Percentiles rank a stretch among this genome's conserved stretches.
phyloP scores from a whole-genome alignment of 306 rosid genomes.

The Fagus crenata region DNA sequence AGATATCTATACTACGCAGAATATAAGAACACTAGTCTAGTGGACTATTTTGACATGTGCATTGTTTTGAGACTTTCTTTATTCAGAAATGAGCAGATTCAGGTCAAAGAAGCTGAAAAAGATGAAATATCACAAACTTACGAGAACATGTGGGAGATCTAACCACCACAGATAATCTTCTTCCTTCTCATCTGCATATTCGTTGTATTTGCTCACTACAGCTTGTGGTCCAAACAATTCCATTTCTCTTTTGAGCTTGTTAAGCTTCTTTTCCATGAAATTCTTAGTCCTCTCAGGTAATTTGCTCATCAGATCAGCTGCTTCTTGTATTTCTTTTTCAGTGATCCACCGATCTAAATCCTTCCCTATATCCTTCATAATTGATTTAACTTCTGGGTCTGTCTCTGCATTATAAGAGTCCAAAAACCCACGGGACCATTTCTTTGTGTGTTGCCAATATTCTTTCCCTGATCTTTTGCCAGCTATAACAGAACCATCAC shows the following conservation, averaged over 20 bases:
- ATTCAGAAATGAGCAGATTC: conserved; percentile 19
- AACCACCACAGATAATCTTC: conserved; percentile 98
- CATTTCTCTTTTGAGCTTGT: conserved; percentile 90
- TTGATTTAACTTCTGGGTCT: conserved; percentile 76
- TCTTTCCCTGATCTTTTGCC: conserved; percentile 93
- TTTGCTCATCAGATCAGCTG: conserved; percentile 66
- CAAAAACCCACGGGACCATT: conserved; percentile 88
- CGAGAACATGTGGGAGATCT: conserved; percentile 80
- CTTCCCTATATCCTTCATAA: conserved; percentile 81
- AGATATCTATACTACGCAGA: conserved; percentile 3
- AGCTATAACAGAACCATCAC: conserved; percentile 79
- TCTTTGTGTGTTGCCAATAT: conserved; percentile 96
- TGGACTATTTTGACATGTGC: conserved; percentile 17
- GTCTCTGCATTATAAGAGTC: conserved; percentile 82
- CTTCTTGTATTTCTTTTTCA: conserved; percentile 84
- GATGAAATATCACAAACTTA: conserved; percentile 34
- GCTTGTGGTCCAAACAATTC: conserved; percentile 97
- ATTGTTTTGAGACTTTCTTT: conserved; percentile 5
- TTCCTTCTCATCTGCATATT: conserved; percentile 68
- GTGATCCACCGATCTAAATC: conserved; percentile 93
- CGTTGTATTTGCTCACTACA: conserved; percentile 87
- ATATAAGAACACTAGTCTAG: conserved; percentile 15
- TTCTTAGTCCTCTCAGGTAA: conserved; percentile 59
- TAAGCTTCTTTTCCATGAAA: conserved; percentile 74
- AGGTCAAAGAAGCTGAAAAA: conserved; percentile 18